Evolutionary conservation across 1,284 basidiomycete species (phyloP), one percentile per base, ranked within the genome.

Genomic region (Boletus semigastroideus): DNA sequence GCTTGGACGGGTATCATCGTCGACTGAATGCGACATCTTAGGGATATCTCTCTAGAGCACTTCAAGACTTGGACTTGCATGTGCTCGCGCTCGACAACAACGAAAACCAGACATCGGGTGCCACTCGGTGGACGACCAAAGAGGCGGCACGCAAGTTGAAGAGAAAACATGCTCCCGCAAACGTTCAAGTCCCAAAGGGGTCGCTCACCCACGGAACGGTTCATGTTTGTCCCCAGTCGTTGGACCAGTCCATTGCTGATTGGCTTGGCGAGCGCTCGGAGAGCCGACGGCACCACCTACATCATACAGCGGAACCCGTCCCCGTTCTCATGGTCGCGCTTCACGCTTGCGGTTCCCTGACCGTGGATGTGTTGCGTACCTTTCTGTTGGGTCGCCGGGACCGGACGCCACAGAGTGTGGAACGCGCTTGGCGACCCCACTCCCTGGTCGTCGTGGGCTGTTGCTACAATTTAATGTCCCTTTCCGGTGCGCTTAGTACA

Each of bases 281-380:
- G 10, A 38, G 30, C 30, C 43, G 49, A 42, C 41, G 19, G 36
- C 14, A 5, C 19, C 34, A 42, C 42, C 42, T 41, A 12, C 37
- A 39, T 38, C 37, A 36, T 22, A 17, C 42, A 17, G 20, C 14
- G 30, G 54, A 55, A 20, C 69, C 71, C 4, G 59, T 72, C 9
- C 81, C 81, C 3, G 74, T 87, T 5, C 66, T 85, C 30, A 70
- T 88, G 45, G 78, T 87, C 28, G 86, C 82, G 12, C 73, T 89
- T 41, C 86, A 89, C 57, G 83, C 75, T 7, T 78, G 73, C 52
- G 78, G 78, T 5, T 77, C 78, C 4, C 69, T 80, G 14, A 78
- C 77, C 2, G 65, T 74, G 38, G 72, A 78, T 52, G 72, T 79
- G 9, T 50, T 79, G 36, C 74, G 75, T 20, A 65, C 72, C 19